These are phyloP conservation scores for Pythium aristosporum DNA, from an alignment of 352 stramenopile species.

Conservation along the genomic window DNA sequence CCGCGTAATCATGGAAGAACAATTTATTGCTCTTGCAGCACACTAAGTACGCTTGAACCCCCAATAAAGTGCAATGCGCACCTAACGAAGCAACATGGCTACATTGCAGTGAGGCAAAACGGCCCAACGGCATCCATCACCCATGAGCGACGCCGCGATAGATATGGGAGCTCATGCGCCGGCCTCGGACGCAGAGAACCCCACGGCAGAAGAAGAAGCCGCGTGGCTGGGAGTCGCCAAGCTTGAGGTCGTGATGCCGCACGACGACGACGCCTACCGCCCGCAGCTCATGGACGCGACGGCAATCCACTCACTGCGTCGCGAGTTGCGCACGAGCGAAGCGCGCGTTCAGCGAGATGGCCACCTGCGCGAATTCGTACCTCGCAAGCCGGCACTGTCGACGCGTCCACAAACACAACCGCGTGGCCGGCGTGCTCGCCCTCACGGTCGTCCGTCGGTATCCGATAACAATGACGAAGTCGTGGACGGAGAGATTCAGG, in stretches of 20 bases:
- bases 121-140: no score
- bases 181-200: conserved; percentile 12
- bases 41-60: no score
- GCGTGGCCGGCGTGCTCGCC: background rate
- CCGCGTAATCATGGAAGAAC: no score
- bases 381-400: conserved; percentile 29
- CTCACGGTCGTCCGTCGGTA: background rate
- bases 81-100: no score
- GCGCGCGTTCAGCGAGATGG: conserved; percentile 41
- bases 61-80: no score
- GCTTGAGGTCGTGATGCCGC: conserved; percentile 13
- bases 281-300: conserved; percentile 58
- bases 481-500: background rate
- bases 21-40: no score
- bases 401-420: background rate
- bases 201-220: conserved; percentile 16
- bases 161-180: background rate
- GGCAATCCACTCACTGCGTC: conserved; percentile 45
- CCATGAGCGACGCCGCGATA: background rate
- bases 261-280: conserved; percentile 33
- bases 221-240: conserved; percentile 19
- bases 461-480: background rate
- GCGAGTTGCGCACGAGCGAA: conserved; percentile 38
- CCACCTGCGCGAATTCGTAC: conserved; percentile 47
- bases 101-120: no score